Evolutionary conservation across 2,329 filamentous ascomycete species (phyloP), one percentile per base, ranked within the genome.

Genomic region (Curvularia eragrostidis): DNA sequence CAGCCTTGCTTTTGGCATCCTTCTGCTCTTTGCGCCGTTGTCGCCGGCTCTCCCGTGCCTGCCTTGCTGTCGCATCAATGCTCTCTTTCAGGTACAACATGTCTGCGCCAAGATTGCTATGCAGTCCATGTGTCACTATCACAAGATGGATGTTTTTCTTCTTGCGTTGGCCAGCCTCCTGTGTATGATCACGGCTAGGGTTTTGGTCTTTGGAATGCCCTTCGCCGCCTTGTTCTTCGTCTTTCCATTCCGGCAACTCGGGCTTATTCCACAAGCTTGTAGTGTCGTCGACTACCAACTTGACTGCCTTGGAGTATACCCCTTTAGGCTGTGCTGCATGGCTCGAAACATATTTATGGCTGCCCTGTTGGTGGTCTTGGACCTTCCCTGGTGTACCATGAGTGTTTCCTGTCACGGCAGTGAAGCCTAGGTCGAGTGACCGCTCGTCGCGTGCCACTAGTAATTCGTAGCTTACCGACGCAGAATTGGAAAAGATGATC

Each of bases 31-130:
- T 78, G 72, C 71, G 80, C 56, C 90, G 83, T 48, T 80, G 83
- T 73, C 84, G 88, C 36, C 88, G 86, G 75, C 91, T 89, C 48
- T 87, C 80, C 66, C 89, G 88, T 26, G 91, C 89, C 72, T 94
- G 87, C 67, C 82, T 89, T 3, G 89, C 89, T 2, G 91, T 88
- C 26, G 88, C 87, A 78, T 99, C 95, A 61, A 99, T 98, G 76
- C 92, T 96, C 78, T 99, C 95, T 73, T 99, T 99, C 75, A 99
- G 80, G 73, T 91, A 99, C 19, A 99, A 82, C 95, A 99, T 97
- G 75, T 99, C 95, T 21, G 93, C 91, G 5, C 95, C 92, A 12
- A 97, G 83, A 75, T 99, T 99, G 77, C 94, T 97, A 76, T 99
- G 95, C 62, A 99, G 78, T 0, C 95, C 95, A 79, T 99, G 95